phyloP scores from a whole-genome alignment of 306 rosid genomes.

The Trifolium fragiferum region DNA sequence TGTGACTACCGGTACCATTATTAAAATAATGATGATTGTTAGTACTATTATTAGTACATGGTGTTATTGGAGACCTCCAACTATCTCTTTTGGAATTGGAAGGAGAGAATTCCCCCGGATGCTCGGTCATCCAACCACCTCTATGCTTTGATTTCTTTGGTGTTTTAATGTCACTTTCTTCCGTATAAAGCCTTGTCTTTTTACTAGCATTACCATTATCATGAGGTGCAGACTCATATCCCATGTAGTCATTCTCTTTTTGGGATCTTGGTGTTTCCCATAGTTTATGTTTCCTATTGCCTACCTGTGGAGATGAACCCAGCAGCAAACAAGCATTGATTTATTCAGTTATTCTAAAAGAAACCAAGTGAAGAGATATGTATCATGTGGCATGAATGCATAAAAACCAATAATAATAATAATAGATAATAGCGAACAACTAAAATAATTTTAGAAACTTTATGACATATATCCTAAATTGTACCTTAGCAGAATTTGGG shows the following conservation, averaged over 20 bases:
- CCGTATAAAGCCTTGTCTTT: slow-evolving; percentile 48
- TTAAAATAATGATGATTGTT: slow-evolving; percentile 33
- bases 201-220: slow-evolving; percentile 46
- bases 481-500: slow-evolving; percentile 56
- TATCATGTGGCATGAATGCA: slow-evolving; percentile 5
- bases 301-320: slow-evolving; percentile 46
- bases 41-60: slow-evolving; percentile 41
- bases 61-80: slow-evolving; percentile 54
- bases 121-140: slow-evolving; percentile 52
- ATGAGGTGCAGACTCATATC: slow-evolving; percentile 60
- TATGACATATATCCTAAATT: slow-evolving; percentile 1
- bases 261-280: slow-evolving; percentile 50
- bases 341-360: background rate
- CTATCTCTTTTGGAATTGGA: slow-evolving; percentile 39
- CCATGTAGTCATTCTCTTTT: slow-evolving; percentile 51
- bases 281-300: slow-evolving; percentile 54
- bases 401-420: slow-evolving; percentile 4
- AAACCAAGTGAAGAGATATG: background rate
- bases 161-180: slow-evolving; percentile 41
- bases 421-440: background rate
- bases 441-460: background rate
- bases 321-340: slow-evolving; percentile 4
- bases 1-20: slow-evolving; percentile 42
- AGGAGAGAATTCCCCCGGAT: slow-evolving; percentile 57
- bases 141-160: slow-evolving; percentile 45